These are phyloP conservation scores for Volvox africanus DNA, from an alignment of 139 green algal genomes.

Conservation along the genomic window DNA sequence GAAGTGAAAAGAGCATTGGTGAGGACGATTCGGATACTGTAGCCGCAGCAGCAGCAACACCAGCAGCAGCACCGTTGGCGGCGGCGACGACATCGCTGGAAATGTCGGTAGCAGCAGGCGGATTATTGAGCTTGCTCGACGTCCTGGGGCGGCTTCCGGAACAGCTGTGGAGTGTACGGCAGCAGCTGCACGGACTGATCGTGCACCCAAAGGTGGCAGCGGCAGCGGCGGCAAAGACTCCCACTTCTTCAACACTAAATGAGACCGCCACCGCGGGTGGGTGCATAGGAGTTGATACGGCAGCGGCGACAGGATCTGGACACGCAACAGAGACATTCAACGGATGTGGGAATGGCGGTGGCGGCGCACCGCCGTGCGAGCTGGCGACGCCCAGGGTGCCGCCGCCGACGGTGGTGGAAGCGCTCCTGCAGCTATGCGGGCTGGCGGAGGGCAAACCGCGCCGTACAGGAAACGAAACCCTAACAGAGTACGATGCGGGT, in stretches of 20 bases:
- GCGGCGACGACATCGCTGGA: neutral
- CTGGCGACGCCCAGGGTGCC: neutral
- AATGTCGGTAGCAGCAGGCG: neutral
- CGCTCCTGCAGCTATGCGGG: neutral
- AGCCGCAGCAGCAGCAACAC: neutral
- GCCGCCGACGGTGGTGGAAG: neutral
- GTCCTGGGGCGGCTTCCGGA: neutral
- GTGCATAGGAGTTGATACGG: no score
- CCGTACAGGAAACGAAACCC: slow-evolving; percentile 3
- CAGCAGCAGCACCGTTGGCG: neutral
- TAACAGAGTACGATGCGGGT: neutral
- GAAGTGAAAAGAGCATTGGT: no score
- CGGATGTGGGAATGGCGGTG: neutral
- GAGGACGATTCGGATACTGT: neutral
- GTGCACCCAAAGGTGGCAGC: neutral
- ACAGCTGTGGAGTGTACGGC: neutral
- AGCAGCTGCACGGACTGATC: slow-evolving; percentile 3
- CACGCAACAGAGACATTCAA: neutral
- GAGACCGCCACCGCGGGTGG: no score
- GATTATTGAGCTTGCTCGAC: neutral
- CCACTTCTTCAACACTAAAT: no score
- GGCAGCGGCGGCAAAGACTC: neutral
- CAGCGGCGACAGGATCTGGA: no score
- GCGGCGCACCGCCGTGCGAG: neutral
- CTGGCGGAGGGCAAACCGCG: neutral